phyloP scores from a whole-genome alignment of 805 yeast genomes.

The Peterozyma toletana region DNA sequence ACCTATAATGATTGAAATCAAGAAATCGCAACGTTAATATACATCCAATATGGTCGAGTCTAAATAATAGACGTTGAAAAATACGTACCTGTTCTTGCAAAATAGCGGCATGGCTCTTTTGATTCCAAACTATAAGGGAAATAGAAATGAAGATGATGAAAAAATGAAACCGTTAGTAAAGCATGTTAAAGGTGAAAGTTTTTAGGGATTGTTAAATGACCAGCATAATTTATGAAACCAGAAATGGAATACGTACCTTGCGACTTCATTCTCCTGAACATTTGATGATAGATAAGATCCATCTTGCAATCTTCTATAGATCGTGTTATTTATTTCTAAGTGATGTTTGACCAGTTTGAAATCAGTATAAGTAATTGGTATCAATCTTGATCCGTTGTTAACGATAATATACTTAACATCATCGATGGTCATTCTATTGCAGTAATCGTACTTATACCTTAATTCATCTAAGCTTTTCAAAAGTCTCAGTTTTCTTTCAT shows the following conservation, averaged over 20 bases:
- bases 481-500: slow-evolving; percentile 11
- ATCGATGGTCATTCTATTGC: slow-evolving; percentile 36
- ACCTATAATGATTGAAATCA: slow-evolving; percentile 29
- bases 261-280: slow-evolving; percentile 1
- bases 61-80: neutral
- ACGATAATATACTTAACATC: slow-evolving; percentile 37
- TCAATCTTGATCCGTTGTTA: slow-evolving; percentile 30
- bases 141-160: too few species aligned
- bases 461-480: slow-evolving; percentile 19
- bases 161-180: too few species aligned
- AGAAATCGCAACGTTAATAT: slow-evolving; percentile 15
- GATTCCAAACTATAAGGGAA: slow-evolving; percentile 3
- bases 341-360: slow-evolving; percentile 1
- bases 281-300: slow-evolving; percentile 7
- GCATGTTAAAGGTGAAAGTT: too few species aligned
- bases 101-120: slow-evolving; percentile 8
- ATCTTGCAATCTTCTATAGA: slow-evolving; percentile 3
- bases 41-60: neutral
- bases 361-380: slow-evolving; percentile 21
- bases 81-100: slow-evolving; percentile 9
- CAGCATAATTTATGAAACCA: too few species aligned
- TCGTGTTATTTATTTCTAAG: slow-evolving; percentile 1
- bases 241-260: slow-evolving; percentile 4
- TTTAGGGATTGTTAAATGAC: too few species aligned
- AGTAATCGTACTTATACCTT: slow-evolving; percentile 29